Base-by-base conservation (phyloP, 1,284 basidiomycete genomes). In the Caloboletus firmus region DNA sequence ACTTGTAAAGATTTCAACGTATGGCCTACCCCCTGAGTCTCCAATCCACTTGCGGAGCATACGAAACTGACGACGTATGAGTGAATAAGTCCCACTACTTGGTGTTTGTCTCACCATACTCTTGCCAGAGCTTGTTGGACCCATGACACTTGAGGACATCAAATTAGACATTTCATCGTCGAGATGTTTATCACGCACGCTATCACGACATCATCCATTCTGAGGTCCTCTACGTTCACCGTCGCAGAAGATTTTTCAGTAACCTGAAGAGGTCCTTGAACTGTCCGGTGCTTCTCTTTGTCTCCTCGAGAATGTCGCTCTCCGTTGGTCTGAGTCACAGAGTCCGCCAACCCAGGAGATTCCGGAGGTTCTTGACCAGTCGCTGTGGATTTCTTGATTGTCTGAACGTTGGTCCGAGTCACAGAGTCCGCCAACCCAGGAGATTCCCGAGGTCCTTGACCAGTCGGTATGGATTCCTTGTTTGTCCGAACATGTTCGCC, bases 31-130 rank as follows among this genome's bases (percentile, higher is more conserved):
- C 52, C 44, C 10, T 30, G 10, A 44, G 18, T 22, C 31, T 28
- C 34, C 47, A 35, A 9, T 44, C 57, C 55, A 55, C 59, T 57
- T 10, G 59, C 64, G 12, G 45, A 24, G 20, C 59, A 48, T 52
- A 72, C 58, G 51, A 72, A 66, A n/a, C 71, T 72, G 11, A 26
- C 4, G 7, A 5, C 0, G 11, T 18, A 24, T 62, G 17, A 55
- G 24, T 24, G 5, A 34, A 11, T 2, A 18, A 20, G 15, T 12
- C 18, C 3, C 10, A 3, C 11, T 28, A 20, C 3, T 28, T 22
- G 4, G 0, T 17, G 5, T 18, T 24, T 12, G 18, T 35, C 62
- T 52, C n/a, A 63, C 68, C 53, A 57, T 51, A 42, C 57, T 46
- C 36, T 46, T 46, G 17, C 45, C 45, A 18, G 45, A 46, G 12